Evolutionary conservation across 208 protist genomes (phyloP).

Genomic region (Acanthamoeba castellanii): DNA sequence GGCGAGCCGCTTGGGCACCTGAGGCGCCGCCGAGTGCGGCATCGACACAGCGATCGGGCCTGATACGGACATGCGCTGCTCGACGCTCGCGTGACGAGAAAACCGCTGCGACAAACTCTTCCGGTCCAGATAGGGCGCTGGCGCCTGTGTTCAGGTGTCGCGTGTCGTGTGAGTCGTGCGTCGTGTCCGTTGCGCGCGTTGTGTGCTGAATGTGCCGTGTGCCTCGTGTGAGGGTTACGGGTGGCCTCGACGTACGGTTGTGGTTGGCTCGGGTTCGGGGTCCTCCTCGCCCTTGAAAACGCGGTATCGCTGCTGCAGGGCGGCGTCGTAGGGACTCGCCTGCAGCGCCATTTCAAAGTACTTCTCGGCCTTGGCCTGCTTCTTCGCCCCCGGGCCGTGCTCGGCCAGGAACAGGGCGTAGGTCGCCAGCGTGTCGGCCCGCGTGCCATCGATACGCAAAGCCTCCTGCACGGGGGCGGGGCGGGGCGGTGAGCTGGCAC

Average conservation of each 20-base stretch:
- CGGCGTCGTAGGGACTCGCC: background rate
- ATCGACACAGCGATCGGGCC: background rate
- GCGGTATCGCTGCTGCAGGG: background rate
- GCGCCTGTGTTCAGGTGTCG: no score
- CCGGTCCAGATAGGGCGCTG: no score
- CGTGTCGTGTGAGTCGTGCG: no score
- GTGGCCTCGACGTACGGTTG: no score
- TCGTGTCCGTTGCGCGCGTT: no score
- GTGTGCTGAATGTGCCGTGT: no score
- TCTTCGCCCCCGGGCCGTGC: background rate
- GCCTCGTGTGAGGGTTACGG: no score
- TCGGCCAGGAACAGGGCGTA: slow-evolving; percentile 1
- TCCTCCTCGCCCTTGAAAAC: background rate
- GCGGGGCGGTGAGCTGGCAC: no score
- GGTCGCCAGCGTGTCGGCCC: background rate
- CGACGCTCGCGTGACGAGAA: background rate
- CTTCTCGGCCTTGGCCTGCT: background rate
- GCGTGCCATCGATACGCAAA: background rate
- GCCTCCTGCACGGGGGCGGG: background rate
- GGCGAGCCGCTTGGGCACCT: background rate
- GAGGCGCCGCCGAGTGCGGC: background rate
- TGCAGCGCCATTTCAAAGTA: background rate
- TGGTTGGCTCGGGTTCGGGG: no score
- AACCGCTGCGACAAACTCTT: background rate
- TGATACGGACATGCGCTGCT: background rate